Evolutionary conservation across 495 filamentous ascomycete species (phyloP).

Genomic region (Talaromyces stipitatus): DNA sequence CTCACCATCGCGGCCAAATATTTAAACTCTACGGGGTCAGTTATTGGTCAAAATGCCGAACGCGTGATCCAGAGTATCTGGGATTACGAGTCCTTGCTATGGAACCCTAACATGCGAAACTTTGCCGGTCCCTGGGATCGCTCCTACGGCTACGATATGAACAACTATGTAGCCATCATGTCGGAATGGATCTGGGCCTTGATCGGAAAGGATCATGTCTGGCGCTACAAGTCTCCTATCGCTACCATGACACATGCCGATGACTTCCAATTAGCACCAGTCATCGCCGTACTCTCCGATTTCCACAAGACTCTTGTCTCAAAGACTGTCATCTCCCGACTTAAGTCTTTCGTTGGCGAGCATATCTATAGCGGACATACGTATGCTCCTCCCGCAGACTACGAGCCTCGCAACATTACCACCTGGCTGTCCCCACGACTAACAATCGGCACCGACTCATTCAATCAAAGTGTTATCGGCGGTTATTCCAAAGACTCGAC

Average conservation of each 20-base stretch:
- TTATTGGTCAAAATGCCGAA: constrained; percentile 23
- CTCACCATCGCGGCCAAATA: constrained; percentile 35
- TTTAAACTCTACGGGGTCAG: constrained; percentile 12
- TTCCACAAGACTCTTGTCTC: constrained; percentile 21
- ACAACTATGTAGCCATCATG: constrained; percentile 28
- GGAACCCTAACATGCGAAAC: constrained; percentile 30
- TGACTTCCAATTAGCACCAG: constrained; percentile 30
- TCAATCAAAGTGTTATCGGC: constrained; percentile 28
- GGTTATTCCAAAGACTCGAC: constrained; percentile 23
- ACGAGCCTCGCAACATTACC: constrained; percentile 29
- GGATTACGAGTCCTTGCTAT: constrained; percentile 23
- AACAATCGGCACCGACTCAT: constrained; percentile 30
- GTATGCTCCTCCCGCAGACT: constrained; percentile 32
- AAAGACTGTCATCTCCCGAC: constrained; percentile 7
- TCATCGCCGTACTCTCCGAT: constrained; percentile 22
- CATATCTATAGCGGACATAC: constrained; percentile 24
- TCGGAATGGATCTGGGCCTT: constrained; percentile 28
- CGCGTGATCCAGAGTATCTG: constrained; percentile 23
- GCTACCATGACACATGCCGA: constrained; percentile 28
- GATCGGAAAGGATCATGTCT: constrained; percentile 21
- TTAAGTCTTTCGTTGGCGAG: constrained; percentile 27
- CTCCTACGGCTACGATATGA: constrained; percentile 37
- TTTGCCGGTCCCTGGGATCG: constrained; percentile 38
- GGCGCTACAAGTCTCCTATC: constrained; percentile 7
- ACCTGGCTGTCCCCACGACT: constrained; percentile 30